These are phyloP conservation scores for Elsinoe arachidis DNA, from an alignment of 2,329 filamentous ascomycete genomes.

Conservation along the genomic window DNA sequence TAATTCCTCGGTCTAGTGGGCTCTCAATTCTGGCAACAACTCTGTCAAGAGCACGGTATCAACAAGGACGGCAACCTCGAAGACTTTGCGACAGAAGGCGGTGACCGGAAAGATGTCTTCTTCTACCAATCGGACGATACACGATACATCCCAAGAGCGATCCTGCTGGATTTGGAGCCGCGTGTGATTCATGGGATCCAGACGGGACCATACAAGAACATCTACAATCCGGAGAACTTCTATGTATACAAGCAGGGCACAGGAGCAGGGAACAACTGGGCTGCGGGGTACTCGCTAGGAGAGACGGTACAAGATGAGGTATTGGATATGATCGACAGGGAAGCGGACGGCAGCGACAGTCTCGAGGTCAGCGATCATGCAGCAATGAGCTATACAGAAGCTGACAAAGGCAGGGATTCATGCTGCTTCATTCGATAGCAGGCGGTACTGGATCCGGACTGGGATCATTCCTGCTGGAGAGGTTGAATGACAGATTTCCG, in stretches of 20 bases:
- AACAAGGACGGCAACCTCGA: conserved; percentile 94
- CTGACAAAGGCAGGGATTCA: conserved; percentile 54
- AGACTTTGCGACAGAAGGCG: conserved; percentile 94
- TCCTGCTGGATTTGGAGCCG: conserved; percentile 89
- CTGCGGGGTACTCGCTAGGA: conserved; percentile 86
- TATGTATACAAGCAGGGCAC: conserved; percentile 90
- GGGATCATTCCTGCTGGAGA: conserved; percentile 87
- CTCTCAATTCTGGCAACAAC: conserved; percentile 97
- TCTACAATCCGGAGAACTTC: conserved; percentile 99
- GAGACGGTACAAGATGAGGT: conserved; percentile 92
- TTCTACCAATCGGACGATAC: conserved; percentile 99
- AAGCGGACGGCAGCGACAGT: conserved; percentile 95
- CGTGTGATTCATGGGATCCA: conserved; percentile 90
- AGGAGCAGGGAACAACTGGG: conserved; percentile 97
- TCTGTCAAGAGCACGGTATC: conserved; percentile 96
- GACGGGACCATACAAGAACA: conserved; percentile 89
- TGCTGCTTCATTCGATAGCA: conserved; percentile 97
- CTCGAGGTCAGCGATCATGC: conserved; percentile 56
- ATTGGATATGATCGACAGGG: conserved; percentile 98
- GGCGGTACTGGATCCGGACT: conserved; percentile 94
- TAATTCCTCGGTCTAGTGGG: conserved; percentile 54
- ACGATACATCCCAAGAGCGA: conserved; percentile 91
- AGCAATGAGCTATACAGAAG: neutral
- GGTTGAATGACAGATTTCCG: conserved; percentile 92
- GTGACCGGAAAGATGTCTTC: conserved; percentile 97